These are phyloP conservation scores for Talaromyces sp. DNA, from an alignment of 2,329 filamentous ascomycete genomes.

Conservation along the genomic window DNA sequence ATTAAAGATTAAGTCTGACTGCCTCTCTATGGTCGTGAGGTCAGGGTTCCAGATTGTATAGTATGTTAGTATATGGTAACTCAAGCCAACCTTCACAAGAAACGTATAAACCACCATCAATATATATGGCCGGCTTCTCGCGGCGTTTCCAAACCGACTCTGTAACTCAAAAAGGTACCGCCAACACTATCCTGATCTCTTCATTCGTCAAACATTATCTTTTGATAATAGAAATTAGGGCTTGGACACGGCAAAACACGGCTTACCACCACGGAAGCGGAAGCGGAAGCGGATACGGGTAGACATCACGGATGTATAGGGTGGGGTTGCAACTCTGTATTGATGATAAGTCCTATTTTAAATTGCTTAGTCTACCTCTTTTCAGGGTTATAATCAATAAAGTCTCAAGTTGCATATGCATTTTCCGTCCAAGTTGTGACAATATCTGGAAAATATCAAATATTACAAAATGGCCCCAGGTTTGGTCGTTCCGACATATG, in stretches of 20 bases:
- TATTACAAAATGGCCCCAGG: neutral
- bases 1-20: neutral
- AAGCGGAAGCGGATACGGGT: slow-evolving; percentile 10
- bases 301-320: slow-evolving; percentile 6
- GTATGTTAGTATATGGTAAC: too few species aligned
- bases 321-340: neutral
- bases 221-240: neutral
- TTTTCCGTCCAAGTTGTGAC: neutral
- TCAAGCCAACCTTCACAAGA: neutral
- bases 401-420: neutral
- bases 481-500: neutral
- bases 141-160: neutral
- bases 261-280: slow-evolving; percentile 8
- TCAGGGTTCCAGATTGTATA: neutral
- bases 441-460: neutral
- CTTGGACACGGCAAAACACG: neutral
- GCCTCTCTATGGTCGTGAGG: neutral
- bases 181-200: neutral
- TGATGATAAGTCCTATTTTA: neutral
- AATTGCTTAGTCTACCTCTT: neutral
- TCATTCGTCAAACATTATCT: neutral
- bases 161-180: neutral
- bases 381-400: neutral
- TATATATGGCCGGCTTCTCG: neutral
- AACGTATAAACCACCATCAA: neutral